Base-by-base conservation (phyloP, 495 filamentous ascomycete species). In the Annulohypoxylon bovei region DNA sequence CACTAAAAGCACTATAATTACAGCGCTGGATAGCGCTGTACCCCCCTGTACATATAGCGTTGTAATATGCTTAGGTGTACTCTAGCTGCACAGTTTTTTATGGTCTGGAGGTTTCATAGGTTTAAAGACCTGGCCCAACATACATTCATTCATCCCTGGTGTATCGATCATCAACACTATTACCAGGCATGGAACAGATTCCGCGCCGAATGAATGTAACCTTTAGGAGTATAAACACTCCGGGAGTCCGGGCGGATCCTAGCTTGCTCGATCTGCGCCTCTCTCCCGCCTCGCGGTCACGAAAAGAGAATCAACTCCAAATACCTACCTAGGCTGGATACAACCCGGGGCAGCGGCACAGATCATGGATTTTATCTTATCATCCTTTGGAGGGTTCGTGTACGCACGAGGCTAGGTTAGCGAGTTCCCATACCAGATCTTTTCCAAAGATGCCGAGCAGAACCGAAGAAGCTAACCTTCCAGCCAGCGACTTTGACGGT, bases 161-260 rank as follows among this genome's bases (percentile, higher is more conserved):
- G 33, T 5, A 50, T 18, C 20, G 20, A 47, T 47, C 39, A 7
- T 42, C 39, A 7, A 16, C 3, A 18, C n/a, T 6, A 47, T 25
- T 50, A 3, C 46, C 4, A 27, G 14, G 23, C 23, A 28, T 6
- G 46, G 46, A 50, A n/a, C 28, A n/a, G 46, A 50, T 50, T 50
- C 46, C 46, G 23, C 12, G 20, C 11, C 46, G 8, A 12, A 6
- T 9, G 4, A 25, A 50, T 50, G 46, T 50, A 50, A 50, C 46
- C 12, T 50, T 11, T 50, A 50, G 46, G 46, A 50, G 46, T 50
- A 50, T 50, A 50, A 50, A 27, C 46, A 50, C 46, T 50, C 46
- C 46, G 33, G 33, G 33, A 37, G 33, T 37, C 33, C 33, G 46
- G 46, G 46, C 9, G 46, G 46, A 50, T 11, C 23, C 46, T 14